These are phyloP conservation scores for Cenococcum geophilum DNA, from an alignment of 495 filamentous ascomycete species.

Conservation along the genomic window DNA sequence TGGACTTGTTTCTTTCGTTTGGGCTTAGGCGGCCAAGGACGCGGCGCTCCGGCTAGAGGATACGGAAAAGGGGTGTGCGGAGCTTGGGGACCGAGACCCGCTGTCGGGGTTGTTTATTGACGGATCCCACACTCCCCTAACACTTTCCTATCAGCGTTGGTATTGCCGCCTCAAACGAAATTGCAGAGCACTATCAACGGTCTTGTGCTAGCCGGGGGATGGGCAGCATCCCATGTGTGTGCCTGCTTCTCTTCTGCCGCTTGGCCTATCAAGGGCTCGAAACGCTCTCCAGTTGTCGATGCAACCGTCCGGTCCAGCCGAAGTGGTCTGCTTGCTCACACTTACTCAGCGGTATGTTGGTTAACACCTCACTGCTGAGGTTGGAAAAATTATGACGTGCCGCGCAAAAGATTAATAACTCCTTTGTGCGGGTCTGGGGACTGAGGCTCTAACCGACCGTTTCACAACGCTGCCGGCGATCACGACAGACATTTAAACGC, in stretches of 20 bases:
- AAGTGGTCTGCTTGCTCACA: not conserved
- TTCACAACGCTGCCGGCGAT: not conserved
- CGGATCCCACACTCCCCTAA: slow-evolving; percentile 7
- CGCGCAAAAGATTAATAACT: not conserved
- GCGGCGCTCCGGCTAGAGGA: slow-evolving; percentile 24
- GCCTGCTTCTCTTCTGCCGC: not conserved
- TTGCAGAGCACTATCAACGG: slow-evolving; percentile 19
- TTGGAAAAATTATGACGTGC: slow-evolving; percentile 1
- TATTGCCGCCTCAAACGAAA: slow-evolving; percentile 24
- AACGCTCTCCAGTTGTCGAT: not conserved
- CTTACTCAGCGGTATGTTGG: not conserved
- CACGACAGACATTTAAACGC: not conserved
- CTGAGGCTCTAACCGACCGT: not conserved
- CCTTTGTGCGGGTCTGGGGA: not conserved
- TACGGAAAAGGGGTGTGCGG: slow-evolving; percentile 23
- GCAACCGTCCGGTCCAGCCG: slow-evolving; percentile 4
- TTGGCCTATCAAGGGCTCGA: not conserved
- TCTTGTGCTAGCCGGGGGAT: not conserved
- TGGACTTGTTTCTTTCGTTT: slow-evolving; percentile 21
- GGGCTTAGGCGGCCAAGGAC: slow-evolving; percentile 12
- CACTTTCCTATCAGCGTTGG: slow-evolving; percentile 12
- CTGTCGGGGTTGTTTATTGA: slow-evolving; percentile 22
- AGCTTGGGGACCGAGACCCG: slow-evolving; percentile 8
- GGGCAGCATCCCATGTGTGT: not conserved
- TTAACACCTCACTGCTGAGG: not conserved